These are phyloP conservation scores for Didymella pomorum DNA, from an alignment of 2,329 filamentous ascomycete genomes.

Conservation along the genomic window DNA sequence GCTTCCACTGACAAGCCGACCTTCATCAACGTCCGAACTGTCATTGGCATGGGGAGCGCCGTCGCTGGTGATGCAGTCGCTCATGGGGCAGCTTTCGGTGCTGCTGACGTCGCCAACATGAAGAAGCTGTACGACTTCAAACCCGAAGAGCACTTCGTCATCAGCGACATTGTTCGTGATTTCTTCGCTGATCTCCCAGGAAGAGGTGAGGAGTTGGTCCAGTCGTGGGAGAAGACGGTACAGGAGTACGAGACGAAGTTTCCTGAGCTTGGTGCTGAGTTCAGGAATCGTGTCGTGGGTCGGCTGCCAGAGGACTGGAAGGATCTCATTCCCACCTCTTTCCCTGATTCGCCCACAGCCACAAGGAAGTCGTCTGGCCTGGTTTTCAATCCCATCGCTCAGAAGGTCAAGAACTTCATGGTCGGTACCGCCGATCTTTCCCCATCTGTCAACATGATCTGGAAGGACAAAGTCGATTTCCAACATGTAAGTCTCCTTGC, in stretches of 20 bases:
- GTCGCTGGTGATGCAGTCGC: conserved; percentile 60
- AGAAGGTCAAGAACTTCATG: conserved; percentile 93
- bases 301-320: conserved; percentile 59
- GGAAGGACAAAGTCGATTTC: conserved; percentile 61
- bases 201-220: conserved; percentile 57
- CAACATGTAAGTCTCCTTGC: conserved; percentile 55
- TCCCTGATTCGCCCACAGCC: conserved; percentile 59
- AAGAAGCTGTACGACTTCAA: conserved; percentile 62
- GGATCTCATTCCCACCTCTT: conserved; percentile 59
- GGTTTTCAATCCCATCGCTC: conserved; percentile 64
- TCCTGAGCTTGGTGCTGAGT: conserved; percentile 61
- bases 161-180: conserved; percentile 56
- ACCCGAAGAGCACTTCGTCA: conserved; percentile 57
- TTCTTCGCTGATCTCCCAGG: conserved; percentile 62
- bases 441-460: conserved; percentile 63
- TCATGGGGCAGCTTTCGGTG: conserved; percentile 66
- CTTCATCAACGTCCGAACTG: conserved; percentile 66
- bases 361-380: conserved; percentile 61
- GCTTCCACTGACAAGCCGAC: conserved; percentile 59
- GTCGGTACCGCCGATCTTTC: conserved; percentile 69
- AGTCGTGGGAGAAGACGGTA: conserved; percentile 60
- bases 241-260: conserved; percentile 55
- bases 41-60: conserved; percentile 63
- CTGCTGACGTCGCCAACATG: conserved; percentile 62
- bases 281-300: conserved; percentile 59